phyloP scores from a whole-genome alignment of 345 rosid species.

The Firmiana major region DNA sequence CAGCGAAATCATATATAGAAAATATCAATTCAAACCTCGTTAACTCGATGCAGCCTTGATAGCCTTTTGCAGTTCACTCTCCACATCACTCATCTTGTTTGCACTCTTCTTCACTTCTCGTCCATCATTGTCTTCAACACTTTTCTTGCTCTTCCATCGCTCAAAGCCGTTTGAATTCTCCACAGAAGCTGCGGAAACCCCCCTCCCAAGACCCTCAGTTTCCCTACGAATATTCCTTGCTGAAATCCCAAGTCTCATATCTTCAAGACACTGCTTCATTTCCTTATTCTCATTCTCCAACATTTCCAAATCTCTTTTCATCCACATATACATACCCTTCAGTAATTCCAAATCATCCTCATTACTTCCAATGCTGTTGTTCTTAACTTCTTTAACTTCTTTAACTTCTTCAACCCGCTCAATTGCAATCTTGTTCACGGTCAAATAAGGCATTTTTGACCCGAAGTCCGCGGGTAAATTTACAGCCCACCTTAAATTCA shows the following conservation, averaged over 20 bases:
- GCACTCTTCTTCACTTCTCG: slow-evolving; percentile 27
- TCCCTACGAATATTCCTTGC: slow-evolving; percentile 10
- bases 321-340: slow-evolving; percentile 50
- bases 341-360: slow-evolving; percentile 41
- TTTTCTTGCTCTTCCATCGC: slow-evolving; percentile 34
- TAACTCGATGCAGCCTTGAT: slow-evolving; percentile 49
- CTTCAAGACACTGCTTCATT: slow-evolving; percentile 45
- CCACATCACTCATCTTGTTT: slow-evolving; percentile 35
- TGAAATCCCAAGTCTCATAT: slow-evolving; percentile 32
- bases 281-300: slow-evolving; percentile 51
- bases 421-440: slow-evolving; percentile 48
- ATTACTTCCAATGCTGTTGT: slow-evolving; percentile 13
- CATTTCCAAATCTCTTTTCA: slow-evolving; percentile 51
- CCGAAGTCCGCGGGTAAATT: slow-evolving; percentile 31
- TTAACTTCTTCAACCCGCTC: slow-evolving; percentile 43
- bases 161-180: slow-evolving; percentile 36
- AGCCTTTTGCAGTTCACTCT: slow-evolving; percentile 54
- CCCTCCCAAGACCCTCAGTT: slow-evolving; percentile 28
- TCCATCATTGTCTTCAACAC: slow-evolving; percentile 23
- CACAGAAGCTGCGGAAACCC: slow-evolving; percentile 13
- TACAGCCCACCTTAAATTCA: slow-evolving; percentile 52
- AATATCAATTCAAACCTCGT: slow-evolving; percentile 19
- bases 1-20: background rate
- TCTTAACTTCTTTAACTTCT: slow-evolving; percentile 30
- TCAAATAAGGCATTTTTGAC: slow-evolving; percentile 47